phyloP scores from a whole-genome alignment of 2,329 filamentous ascomycete genomes.

The Nemania abortiva region DNA sequence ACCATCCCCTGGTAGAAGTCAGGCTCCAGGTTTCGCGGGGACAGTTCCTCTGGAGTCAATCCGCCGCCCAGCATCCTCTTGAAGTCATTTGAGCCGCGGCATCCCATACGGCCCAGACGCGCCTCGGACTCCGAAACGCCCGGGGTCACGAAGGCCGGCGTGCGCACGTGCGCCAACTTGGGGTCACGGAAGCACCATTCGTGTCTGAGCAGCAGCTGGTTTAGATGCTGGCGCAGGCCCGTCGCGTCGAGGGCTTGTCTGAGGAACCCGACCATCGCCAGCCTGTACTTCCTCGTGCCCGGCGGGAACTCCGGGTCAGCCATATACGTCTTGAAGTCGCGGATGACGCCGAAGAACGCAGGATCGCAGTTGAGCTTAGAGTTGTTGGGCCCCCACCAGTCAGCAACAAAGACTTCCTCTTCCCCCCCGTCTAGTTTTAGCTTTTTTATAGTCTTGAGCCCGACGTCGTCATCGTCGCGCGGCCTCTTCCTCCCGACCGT shows the following conservation, averaged over 20 bases:
- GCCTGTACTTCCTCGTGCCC: constrained; percentile 7
- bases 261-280: constrained; percentile 7
- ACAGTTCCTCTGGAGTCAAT: constrained; percentile 17
- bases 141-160: constrained; percentile 22
- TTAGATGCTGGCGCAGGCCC: neutral
- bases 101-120: neutral
- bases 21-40: neutral
- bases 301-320: constrained; percentile 13
- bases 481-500: neutral
- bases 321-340: constrained; percentile 29
- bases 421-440: neutral
- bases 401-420: too few species aligned
- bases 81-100: constrained; percentile 29
- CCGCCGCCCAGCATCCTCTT: constrained; percentile 35
- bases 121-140: neutral
- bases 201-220: neutral
- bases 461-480: neutral
- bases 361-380: constrained; percentile 24
- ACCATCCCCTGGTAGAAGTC: constrained; percentile 10
- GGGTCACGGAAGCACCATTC: constrained; percentile 26
- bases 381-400: constrained; percentile 34
- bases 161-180: fast-evolving
- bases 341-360: constrained; percentile 28
- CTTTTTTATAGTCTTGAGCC: too few species aligned
- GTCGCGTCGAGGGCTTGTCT: constrained; percentile 10